Evolutionary conservation across 164 flowering plant genomes (phyloP), one percentile per base, ranked within the genome.

Genomic region (Vitis rotundifolia): DNA sequence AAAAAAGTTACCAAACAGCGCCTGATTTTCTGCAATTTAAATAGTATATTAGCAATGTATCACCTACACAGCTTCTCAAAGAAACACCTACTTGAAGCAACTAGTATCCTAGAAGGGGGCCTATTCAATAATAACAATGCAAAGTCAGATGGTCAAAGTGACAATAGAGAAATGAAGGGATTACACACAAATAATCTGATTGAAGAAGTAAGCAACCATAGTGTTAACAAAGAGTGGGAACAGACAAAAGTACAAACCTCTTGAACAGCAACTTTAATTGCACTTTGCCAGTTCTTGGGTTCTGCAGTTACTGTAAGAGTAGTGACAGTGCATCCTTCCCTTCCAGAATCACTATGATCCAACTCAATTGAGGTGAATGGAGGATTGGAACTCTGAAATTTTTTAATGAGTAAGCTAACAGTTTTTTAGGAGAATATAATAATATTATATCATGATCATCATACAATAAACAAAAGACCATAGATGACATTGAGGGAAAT

Each of bases 241-340:
- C 53, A 76, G 59, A 31, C 29, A 71, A 74, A 54, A 69, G 66
- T 12, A 68, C 81, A 66, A 67, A 96, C 99, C 99, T 96, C 99
- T 12, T 93, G 97, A 68, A 92, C 98, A 62, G 98, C 95, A 80
- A 92, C 92, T 85, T 79, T 96, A 75, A 96, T 88, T 52, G 99
- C 98, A 87, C 80, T 86, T 67, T 83, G 79, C 99, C 98, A 93
- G 73, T 92, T 96, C 71, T 84, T 86, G 65, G 99, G 98, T 73
- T 93, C 99, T 70, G 99, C 94, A 57, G 92, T 92, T 57, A 96
- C 97, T 6, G 99, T 92, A 60, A 96, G 98, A 70, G 99, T 90
- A 71, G 98, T 96, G 53, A 96, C 97, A 8, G 98, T 93, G 80
- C 99, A 96, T 59, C 99, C 99, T 81, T 96, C 99, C 73, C 99